A percentile compares a stretch with the other conserved stretches of the same genome.
These are phyloP conservation scores for Yarrowia hollandica DNA, from an alignment of 805 yeast species.

Conservation along the genomic window DNA sequence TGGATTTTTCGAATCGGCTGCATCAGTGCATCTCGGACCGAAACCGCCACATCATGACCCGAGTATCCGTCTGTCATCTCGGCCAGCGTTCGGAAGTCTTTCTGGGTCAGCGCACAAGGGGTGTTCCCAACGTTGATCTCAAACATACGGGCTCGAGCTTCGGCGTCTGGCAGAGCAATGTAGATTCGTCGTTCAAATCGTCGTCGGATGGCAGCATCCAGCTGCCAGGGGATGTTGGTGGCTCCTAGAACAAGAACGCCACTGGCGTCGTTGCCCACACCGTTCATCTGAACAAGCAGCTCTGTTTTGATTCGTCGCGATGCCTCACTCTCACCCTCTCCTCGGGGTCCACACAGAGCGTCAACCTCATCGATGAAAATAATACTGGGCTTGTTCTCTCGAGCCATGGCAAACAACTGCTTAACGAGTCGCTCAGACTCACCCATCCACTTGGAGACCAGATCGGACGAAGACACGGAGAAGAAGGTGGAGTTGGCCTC, in stretches of 20 bases:
- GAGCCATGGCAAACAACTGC: conserved; percentile 91
- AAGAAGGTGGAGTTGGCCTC: conserved; percentile 97
- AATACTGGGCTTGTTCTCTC: conserved; percentile 93
- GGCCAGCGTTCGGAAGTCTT: conserved; percentile 76
- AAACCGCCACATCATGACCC: conserved; percentile 96
- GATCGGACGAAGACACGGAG: conserved; percentile 92
- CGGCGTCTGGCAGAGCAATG: conserved; percentile 91
- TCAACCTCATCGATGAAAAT: conserved; percentile 98
- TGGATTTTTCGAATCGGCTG: conserved; percentile 96
- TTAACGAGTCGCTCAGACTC: conserved; percentile 95
- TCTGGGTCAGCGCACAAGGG: conserved; percentile 72
- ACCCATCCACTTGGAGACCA: conserved; percentile 99
- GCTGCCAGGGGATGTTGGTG: conserved; percentile 98
- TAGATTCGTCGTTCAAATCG: conserved; percentile 94
- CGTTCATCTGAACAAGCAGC: conserved; percentile 95
- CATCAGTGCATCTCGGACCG: conserved; percentile 96
- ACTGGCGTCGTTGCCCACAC: conserved; percentile 91
- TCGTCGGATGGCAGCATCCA: conserved; percentile 95
- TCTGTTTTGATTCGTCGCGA: conserved; percentile 95
- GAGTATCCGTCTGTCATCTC: conserved; percentile 97
- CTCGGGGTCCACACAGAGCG: conserved; percentile 96
- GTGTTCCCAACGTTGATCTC: conserved; percentile 89
- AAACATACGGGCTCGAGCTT: conserved; percentile 90
- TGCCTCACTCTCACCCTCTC: conserved; percentile 97
- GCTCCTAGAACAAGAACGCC: conserved; percentile 97